Conservation (phyloP, 345 rosid species). For the Acer saccharum region DNA sequence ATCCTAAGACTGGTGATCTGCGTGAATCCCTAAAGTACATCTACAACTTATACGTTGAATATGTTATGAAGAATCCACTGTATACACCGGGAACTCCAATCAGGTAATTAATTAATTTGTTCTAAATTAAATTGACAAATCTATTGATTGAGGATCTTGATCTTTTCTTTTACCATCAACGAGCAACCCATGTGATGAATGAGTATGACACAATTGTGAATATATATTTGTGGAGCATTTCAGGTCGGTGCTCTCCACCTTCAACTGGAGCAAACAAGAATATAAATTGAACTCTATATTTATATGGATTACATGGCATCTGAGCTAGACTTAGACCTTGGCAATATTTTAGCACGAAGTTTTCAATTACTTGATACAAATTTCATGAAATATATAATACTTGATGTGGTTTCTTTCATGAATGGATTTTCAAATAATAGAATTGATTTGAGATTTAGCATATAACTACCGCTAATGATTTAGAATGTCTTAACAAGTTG, state of each 20-base stretch:
- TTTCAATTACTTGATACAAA: background rate
- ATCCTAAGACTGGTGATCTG: constrained; percentile 90
- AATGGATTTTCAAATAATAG: background rate
- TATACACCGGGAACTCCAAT: constrained; percentile 77
- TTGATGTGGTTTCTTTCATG: background rate
- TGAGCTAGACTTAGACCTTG: no score
- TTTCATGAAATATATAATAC: background rate
- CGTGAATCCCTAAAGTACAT: constrained; percentile 79
- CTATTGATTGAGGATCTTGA: background rate
- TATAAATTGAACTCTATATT: background rate
- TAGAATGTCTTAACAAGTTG: background rate
- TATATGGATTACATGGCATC: no score
- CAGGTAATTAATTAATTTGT: constrained; percentile 48
- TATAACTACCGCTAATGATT: background rate
- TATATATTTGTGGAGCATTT: background rate
- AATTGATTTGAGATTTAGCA: background rate
- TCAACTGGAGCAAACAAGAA: background rate
- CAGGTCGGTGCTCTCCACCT: background rate
- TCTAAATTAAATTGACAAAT: background rate
- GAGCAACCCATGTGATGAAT: background rate
- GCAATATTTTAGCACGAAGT: no score
- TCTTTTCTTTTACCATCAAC: background rate
- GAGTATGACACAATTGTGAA: background rate
- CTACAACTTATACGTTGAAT: constrained; percentile 86
- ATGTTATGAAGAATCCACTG: constrained; percentile 81